These are phyloP conservation scores for Phytophthora europaea DNA, from an alignment of 352 stramenopile species.

Conservation along the genomic window DNA sequence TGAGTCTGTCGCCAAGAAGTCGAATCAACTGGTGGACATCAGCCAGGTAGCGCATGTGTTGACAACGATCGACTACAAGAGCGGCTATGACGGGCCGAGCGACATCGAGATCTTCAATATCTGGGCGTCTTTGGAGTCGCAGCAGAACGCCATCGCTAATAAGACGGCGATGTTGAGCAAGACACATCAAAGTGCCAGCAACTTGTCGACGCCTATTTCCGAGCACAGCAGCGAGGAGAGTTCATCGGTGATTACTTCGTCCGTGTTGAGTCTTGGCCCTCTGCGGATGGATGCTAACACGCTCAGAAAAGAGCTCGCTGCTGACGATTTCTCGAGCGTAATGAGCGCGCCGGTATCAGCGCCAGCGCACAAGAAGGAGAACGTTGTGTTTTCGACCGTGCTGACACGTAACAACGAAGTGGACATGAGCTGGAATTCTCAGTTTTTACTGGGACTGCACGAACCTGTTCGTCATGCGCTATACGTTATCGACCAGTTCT, in stretches of 20 bases:
- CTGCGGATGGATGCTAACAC: slow-evolving; percentile 42
- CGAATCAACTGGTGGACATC: slow-evolving; percentile 73
- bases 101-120: slow-evolving; percentile 61
- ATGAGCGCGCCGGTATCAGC: slow-evolving; percentile 58
- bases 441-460: slow-evolving; percentile 81
- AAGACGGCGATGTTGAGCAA: slow-evolving; percentile 36
- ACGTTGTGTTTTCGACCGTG: slow-evolving; percentile 77
- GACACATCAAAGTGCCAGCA: slow-evolving; percentile 37
- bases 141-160: slow-evolving; percentile 26
- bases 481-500: slow-evolving; percentile 86
- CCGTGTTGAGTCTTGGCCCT: slow-evolving; percentile 31
- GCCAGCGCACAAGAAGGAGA: slow-evolving; percentile 47
- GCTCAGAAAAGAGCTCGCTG: slow-evolving; percentile 47
- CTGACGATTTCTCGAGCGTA: slow-evolving; percentile 52
- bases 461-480: slow-evolving; percentile 85
- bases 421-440: slow-evolving; percentile 77
- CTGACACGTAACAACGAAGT: slow-evolving; percentile 58
- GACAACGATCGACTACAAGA: slow-evolving; percentile 79
- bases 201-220: slow-evolving; percentile 47
- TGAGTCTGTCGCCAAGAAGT: slow-evolving; percentile 26
- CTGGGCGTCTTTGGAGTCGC: slow-evolving; percentile 50
- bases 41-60: slow-evolving; percentile 82
- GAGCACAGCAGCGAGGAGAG: slow-evolving; percentile 51
- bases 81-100: slow-evolving; percentile 56
- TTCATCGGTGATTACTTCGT: slow-evolving; percentile 32